These are phyloP conservation scores for Crithidia expoeki DNA, from an alignment of 208 protist genomes.

Conservation along the genomic window DNA sequence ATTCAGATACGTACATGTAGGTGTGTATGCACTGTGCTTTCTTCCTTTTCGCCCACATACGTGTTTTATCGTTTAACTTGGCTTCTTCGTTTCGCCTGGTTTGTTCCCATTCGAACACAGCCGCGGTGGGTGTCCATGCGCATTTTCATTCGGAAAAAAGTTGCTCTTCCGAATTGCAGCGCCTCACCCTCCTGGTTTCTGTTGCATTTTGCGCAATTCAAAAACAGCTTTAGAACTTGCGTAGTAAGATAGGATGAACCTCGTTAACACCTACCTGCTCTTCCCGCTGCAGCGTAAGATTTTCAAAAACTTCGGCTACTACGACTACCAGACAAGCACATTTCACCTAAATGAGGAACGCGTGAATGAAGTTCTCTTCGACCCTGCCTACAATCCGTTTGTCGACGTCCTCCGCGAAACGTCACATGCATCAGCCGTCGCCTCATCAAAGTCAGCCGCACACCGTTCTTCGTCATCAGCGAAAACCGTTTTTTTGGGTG, in stretches of 20 bases:
- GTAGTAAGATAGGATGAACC: conserved; percentile 27
- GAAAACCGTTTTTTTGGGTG: neutral
- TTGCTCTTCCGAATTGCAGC: neutral
- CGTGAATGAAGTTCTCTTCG: conserved; percentile 42
- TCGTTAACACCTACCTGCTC: conserved; percentile 38
- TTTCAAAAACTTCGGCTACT: conserved; percentile 55
- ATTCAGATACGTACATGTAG: too few relatives aligned
- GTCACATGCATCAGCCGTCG: conserved; percentile 30
- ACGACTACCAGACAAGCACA: conserved; percentile 38
- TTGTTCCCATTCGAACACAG: too few relatives aligned
- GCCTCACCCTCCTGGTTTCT: too few relatives aligned
- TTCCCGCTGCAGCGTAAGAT: conserved; percentile 44
- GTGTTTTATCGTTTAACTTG: too few relatives aligned
- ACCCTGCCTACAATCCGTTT: conserved; percentile 30
- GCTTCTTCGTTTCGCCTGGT: too few relatives aligned
- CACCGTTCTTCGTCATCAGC: neutral
- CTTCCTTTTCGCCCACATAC: too few relatives aligned
- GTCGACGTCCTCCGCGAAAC: conserved; percentile 36
- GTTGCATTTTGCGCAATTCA: neutral
- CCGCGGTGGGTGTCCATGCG: too few relatives aligned
- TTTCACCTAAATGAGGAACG: conserved; percentile 45
- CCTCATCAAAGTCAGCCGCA: conserved; percentile 20
- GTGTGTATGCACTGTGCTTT: too few relatives aligned
- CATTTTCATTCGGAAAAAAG: too few relatives aligned
- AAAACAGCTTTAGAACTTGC: too few relatives aligned